Evolutionary conservation across 2,329 filamentous ascomycete genomes (phyloP).

Genomic region (Amesomyces nigricolor): DNA sequence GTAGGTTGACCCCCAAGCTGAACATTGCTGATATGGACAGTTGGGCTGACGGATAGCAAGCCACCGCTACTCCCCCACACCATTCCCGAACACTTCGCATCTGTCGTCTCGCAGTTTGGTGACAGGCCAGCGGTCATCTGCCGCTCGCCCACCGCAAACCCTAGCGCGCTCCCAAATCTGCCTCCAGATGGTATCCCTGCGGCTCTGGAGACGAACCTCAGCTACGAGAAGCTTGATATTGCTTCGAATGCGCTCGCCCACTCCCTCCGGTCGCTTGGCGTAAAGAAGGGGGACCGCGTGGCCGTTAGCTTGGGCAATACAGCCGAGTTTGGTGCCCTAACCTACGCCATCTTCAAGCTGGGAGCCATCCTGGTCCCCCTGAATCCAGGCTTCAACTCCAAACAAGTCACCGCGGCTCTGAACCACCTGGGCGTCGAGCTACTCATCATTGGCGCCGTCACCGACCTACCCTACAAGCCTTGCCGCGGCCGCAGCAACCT

Average conservation of each 20-base stretch:
- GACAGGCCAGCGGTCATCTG: constrained; percentile 56
- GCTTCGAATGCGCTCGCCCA: constrained; percentile 70
- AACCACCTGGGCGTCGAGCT: constrained; percentile 67
- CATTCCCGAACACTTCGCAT: constrained; percentile 66
- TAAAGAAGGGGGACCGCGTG: constrained; percentile 76
- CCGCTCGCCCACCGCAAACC: constrained; percentile 36
- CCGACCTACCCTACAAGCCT: constrained; percentile 67
- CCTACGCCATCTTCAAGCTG: constrained; percentile 88
- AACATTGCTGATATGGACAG: not conserved
- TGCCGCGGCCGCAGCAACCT: constrained; percentile 50
- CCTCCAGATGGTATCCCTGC: constrained; percentile 46
- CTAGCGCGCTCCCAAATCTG: constrained; percentile 19
- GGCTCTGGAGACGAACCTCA: constrained; percentile 60
- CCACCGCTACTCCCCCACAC: constrained; percentile 62
- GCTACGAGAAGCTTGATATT: constrained; percentile 68
- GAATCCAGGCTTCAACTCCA: constrained; percentile 80
- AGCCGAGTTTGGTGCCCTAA: constrained; percentile 74
- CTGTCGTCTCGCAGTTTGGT: constrained; percentile 57
- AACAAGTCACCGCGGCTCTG: constrained; percentile 73
- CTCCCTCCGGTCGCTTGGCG: constrained; percentile 63
- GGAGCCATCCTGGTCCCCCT: constrained; percentile 92
- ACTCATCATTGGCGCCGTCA: constrained; percentile 80
- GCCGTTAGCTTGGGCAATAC: constrained; percentile 83
- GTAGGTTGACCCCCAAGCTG: constrained; percentile 7
- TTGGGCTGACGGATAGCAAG: constrained; percentile 34